Evolutionary conservation across 768 basidiomycete genomes (phyloP).

Genomic region (Artomyces pyxidatus): DNA sequence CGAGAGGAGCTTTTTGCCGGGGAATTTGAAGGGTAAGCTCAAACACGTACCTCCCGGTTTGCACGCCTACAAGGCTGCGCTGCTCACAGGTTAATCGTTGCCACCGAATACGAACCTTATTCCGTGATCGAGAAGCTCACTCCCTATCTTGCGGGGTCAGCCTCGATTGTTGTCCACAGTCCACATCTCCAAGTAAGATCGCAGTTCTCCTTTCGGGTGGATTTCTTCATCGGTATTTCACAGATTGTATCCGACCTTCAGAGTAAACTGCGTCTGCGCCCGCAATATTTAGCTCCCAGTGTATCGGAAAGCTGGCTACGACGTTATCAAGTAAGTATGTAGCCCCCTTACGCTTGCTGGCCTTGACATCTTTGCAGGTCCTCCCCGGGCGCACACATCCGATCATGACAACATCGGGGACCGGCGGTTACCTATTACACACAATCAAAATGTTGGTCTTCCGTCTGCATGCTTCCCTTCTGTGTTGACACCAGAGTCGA

Average conservation of each 20-base stretch:
- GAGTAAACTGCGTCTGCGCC: conserved; percentile 53
- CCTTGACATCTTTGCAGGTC: conserved; percentile 33
- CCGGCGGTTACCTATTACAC: conserved; percentile 82
- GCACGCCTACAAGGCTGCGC: background rate
- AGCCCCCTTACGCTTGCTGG: background rate
- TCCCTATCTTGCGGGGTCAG: conserved; percentile 79
- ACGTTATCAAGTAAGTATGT: conserved; percentile 63
- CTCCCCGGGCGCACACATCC: conserved; percentile 97
- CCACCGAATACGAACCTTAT: conserved; percentile 78
- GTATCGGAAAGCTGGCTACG: conserved; percentile 85
- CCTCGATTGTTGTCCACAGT: conserved; percentile 79
- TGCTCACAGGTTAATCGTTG: conserved; percentile 56
- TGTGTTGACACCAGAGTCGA: background rate
- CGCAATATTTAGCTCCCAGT: conserved; percentile 66
- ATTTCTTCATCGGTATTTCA: background rate
- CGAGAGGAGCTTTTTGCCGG: conserved; percentile 80
- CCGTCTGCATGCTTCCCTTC: background rate
- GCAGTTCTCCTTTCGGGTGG: background rate
- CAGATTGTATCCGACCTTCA: conserved; percentile 77
- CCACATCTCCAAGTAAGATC: conserved; percentile 65
- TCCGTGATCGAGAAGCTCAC: conserved; percentile 69
- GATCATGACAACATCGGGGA: conserved; percentile 82
- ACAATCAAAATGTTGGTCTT: conserved; percentile 80
- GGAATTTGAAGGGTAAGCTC: conserved; percentile 77
- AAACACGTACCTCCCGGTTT: background rate